Evolutionary conservation across 139 green algal species (phyloP).

Genomic region (Chlorella sp.): DNA sequence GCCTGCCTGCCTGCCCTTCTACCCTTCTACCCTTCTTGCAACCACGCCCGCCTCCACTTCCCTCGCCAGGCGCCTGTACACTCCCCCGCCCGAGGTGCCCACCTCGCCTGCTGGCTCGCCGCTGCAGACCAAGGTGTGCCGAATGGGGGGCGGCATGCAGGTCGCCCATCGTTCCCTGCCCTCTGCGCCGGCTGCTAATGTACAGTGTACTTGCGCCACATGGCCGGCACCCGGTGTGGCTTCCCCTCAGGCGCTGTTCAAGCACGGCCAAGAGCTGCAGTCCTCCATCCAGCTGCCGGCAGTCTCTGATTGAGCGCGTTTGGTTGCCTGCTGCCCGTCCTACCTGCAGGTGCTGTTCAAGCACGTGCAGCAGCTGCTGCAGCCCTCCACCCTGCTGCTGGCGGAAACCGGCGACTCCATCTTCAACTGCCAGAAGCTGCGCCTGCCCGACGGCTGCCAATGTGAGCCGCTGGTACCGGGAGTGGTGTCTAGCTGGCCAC

Average conservation of each 20-base stretch:
- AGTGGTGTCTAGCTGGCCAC: no score
- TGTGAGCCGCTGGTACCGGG: no score
- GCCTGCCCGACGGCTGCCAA: slow-evolving; percentile 67
- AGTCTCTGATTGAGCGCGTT: background rate
- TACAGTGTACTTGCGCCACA: no score
- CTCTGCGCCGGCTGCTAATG: no score
- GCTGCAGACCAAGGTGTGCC: slow-evolving; percentile 31
- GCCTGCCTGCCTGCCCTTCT: no score
- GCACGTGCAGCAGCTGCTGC: slow-evolving; percentile 73
- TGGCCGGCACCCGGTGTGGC: no score
- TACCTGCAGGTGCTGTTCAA: slow-evolving; percentile 58
- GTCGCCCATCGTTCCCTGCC: background rate
- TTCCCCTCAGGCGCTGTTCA: no score
- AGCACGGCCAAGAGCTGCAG: background rate
- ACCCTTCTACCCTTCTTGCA: no score
- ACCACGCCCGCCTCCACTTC: no score
- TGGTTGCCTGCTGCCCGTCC: background rate
- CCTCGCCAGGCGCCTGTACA: slow-evolving; percentile 66
- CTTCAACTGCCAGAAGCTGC: slow-evolving; percentile 85
- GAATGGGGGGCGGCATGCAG: background rate
- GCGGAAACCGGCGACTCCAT: slow-evolving; percentile 80
- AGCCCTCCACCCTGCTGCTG: slow-evolving; percentile 49
- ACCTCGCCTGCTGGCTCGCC: background rate
- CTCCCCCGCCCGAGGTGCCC: slow-evolving; percentile 27
- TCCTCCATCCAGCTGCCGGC: background rate